These are phyloP conservation scores for Nowakowskiella sp. DNA, from an alignment of 192 early-diverging fungal species.

Conservation along the genomic window DNA sequence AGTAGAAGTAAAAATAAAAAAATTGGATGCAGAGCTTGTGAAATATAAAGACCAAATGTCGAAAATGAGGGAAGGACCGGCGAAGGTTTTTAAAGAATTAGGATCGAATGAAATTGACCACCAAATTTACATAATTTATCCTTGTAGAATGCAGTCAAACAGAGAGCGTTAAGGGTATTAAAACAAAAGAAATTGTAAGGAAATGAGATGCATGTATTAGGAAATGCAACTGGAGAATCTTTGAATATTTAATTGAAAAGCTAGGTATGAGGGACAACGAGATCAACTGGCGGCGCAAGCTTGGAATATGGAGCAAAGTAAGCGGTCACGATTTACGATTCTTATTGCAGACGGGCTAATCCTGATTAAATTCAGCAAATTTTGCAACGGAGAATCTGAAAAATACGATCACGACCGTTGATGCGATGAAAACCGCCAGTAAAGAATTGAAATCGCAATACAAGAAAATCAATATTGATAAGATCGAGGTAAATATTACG, in stretches of 20 bases:
- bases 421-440: slow-evolving; percentile 94
- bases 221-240: background rate
- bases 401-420: slow-evolving; percentile 91
- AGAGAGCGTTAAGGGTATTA: slow-evolving; percentile 80
- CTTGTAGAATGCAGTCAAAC: slow-evolving; percentile 76
- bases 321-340: slow-evolving; percentile 1
- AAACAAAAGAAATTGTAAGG: slow-evolving; percentile 87
- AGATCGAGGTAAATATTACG: slow-evolving; percentile 71
- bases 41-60: slow-evolving; percentile 90
- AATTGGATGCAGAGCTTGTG: slow-evolving; percentile 86
- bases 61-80: slow-evolving; percentile 83
- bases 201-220: background rate
- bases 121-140: too few relatives aligned
- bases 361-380: slow-evolving; percentile 12
- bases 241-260: background rate
- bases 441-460: slow-evolving; percentile 94
- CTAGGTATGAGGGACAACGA: slow-evolving; percentile 81
- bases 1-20: slow-evolving; percentile 89
- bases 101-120: too few relatives aligned
- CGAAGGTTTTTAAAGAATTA: slow-evolving; percentile 61
- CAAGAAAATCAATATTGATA: slow-evolving; percentile 88
- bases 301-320: slow-evolving; percentile 98
- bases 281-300: slow-evolving; percentile 94
- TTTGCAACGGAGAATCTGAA: slow-evolving; percentile 92
- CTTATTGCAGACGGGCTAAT: background rate